phyloP scores from a whole-genome alignment of 805 yeast species.

The Wickerhamiella domercqiae region DNA sequence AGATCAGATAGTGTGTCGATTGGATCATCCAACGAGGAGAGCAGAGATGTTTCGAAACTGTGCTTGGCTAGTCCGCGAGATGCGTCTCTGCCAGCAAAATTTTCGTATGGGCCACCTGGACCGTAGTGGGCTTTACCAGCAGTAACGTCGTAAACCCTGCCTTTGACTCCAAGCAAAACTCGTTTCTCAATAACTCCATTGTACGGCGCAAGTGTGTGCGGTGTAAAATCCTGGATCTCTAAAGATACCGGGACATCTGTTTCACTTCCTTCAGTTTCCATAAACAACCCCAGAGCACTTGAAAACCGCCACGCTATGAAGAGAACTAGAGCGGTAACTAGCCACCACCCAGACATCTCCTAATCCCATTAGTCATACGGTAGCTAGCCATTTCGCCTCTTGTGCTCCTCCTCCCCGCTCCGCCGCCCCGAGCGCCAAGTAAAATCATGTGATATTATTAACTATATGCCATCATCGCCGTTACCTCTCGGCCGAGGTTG shows the following conservation, averaged over 20 bases:
- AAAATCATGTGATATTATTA: too few relatives aligned
- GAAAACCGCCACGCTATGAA: slow-evolving; percentile 3
- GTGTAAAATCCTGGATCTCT: slow-evolving; percentile 43
- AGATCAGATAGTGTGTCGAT: slow-evolving; percentile 59
- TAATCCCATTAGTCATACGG: too few relatives aligned
- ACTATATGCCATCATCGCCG: too few relatives aligned
- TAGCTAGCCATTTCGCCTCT: too few relatives aligned
- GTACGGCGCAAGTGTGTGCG: slow-evolving; percentile 51
- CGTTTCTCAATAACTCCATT: slow-evolving; percentile 70
- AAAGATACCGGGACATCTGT: slow-evolving; percentile 19
- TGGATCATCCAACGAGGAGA: slow-evolving; percentile 60
- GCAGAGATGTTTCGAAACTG: slow-evolving; percentile 56
- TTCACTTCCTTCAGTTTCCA: neutral
- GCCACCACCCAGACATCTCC: too few relatives aligned
- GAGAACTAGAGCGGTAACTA: slow-evolving; percentile 1
- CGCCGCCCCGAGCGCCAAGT: too few relatives aligned
- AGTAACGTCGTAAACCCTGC: slow-evolving; percentile 72
- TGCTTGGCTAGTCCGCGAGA: slow-evolving; percentile 81
- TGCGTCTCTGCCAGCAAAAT: slow-evolving; percentile 93
- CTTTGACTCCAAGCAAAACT: slow-evolving; percentile 75
- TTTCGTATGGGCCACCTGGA: slow-evolving; percentile 88
- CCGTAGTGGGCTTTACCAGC: slow-evolving; percentile 77
- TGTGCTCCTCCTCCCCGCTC: too few relatives aligned
- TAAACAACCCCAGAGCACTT: neutral
- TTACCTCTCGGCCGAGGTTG: too few relatives aligned